These are phyloP conservation scores for Lipomyces japonicus DNA, from an alignment of 805 yeast genomes.

Conservation along the genomic window DNA sequence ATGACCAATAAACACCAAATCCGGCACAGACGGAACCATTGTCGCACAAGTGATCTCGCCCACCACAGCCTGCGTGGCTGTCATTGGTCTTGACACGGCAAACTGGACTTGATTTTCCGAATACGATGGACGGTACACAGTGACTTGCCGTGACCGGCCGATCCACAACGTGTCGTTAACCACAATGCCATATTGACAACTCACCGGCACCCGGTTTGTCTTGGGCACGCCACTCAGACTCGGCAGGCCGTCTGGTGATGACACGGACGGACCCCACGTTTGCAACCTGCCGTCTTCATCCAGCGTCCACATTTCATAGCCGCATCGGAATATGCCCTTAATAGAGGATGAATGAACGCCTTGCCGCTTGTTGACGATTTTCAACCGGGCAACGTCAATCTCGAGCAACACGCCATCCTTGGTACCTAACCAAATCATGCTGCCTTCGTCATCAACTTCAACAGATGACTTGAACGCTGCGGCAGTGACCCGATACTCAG, in stretches of 20 bases:
- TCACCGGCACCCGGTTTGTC: conserved; percentile 32
- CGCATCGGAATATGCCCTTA: conserved; percentile 26
- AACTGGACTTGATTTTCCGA: conserved; percentile 26
- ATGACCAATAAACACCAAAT: conserved; percentile 40
- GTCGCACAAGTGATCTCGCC: conserved; percentile 38
- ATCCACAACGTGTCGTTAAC: conserved; percentile 36
- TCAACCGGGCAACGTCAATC: conserved; percentile 28
- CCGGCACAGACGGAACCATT: conserved; percentile 27
- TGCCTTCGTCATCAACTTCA: conserved; percentile 24
- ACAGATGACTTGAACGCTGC: conserved; percentile 29
- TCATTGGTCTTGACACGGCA: conserved; percentile 32
- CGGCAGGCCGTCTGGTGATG: conserved; percentile 22
- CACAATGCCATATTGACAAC: conserved; percentile 33
- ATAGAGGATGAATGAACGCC: conserved; percentile 28
- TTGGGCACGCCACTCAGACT: conserved; percentile 32
- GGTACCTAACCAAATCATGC: conserved; percentile 36
- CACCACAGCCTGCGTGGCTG: conserved; percentile 18
- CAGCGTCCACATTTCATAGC: conserved; percentile 35
- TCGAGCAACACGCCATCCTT: conserved; percentile 38
- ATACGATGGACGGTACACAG: conserved; percentile 35
- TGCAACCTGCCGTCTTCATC: conserved; percentile 41
- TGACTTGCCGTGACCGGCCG: conserved; percentile 35
- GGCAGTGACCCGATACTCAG: conserved; percentile 32
- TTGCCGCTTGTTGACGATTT: conserved; percentile 27
- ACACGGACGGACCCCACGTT: conserved; percentile 34